phyloP scores from a whole-genome alignment of 2,329 filamentous ascomycete genomes.

The Teratosphaeria gauchensis region DNA sequence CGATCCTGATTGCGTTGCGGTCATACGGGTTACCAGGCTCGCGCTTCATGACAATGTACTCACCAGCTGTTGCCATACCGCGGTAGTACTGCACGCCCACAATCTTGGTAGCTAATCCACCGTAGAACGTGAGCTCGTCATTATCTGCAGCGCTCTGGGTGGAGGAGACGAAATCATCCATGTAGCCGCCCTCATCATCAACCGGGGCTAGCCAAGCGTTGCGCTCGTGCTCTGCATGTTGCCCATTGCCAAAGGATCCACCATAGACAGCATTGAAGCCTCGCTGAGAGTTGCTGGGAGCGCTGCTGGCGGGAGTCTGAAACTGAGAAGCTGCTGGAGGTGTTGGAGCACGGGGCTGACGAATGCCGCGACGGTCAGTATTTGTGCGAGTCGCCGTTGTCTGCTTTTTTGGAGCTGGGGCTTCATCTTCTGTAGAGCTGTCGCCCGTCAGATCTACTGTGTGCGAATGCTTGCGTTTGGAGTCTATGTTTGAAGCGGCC shows the following conservation, averaged over 20 bases:
- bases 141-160: constrained; percentile 20
- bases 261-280: neutral
- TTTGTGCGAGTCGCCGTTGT: constrained; percentile 2
- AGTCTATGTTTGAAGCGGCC: neutral
- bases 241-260: neutral
- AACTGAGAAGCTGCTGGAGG: constrained; percentile 1
- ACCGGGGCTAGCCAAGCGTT: constrained; percentile 14
- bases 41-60: constrained; percentile 53
- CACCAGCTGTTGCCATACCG: constrained; percentile 52
- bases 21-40: constrained; percentile 59
- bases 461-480: constrained; percentile 4
- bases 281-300: neutral
- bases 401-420: neutral
- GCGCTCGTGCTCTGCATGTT: constrained; percentile 13
- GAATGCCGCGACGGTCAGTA: neutral
- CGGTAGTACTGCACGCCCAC: constrained; percentile 54
- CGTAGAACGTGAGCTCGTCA: constrained; percentile 22
- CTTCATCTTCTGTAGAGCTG: constrained; percentile 3
- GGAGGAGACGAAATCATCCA: constrained; percentile 23
- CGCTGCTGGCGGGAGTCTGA: constrained; percentile 1
- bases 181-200: constrained; percentile 12
- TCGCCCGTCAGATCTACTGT: constrained; percentile 2
- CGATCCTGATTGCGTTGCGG: constrained; percentile 64
- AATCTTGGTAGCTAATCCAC: constrained; percentile 43
- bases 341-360: neutral